Percentiles rank a stretch among this genome's conserved stretches.
Evolutionary conservation across 768 basidiomycete genomes (phyloP).

Genomic region (Lentinula sp.): DNA sequence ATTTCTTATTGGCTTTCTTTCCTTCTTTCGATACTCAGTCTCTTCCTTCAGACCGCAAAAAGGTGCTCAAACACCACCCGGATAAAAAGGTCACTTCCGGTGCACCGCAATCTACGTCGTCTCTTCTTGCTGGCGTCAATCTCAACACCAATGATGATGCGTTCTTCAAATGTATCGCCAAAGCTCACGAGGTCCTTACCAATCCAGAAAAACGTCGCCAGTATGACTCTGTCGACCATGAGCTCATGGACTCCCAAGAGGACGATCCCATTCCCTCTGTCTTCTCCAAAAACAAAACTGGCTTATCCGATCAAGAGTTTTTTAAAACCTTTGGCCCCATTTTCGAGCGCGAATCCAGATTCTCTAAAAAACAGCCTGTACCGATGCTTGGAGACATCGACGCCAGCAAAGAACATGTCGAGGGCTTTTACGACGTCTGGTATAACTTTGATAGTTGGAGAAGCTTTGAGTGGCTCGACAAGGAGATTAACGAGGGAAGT

Average conservation of each 20-base stretch:
- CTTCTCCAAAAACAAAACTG: slow-evolving; percentile 47
- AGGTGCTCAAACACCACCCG: slow-evolving; percentile 97
- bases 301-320: slow-evolving; percentile 45
- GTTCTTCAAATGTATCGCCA: slow-evolving; percentile 99
- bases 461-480: slow-evolving; percentile 96
- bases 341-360: slow-evolving; percentile 88
- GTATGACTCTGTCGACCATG: slow-evolving; percentile 93
- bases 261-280: slow-evolving; percentile 66
- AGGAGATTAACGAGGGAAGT: slow-evolving; percentile 97
- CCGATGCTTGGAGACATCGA: slow-evolving; percentile 70
- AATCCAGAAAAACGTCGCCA: slow-evolving; percentile 85
- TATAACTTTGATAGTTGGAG: slow-evolving; percentile 99
- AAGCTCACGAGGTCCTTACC: slow-evolving; percentile 92
- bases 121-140: slow-evolving; percentile 46
- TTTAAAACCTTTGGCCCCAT: slow-evolving; percentile 73
- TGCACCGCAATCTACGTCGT: slow-evolving; percentile 18
- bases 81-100: slow-evolving; percentile 75
- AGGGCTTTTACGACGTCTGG: slow-evolving; percentile 98
- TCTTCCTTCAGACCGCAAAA: slow-evolving; percentile 75
- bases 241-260: slow-evolving; percentile 65
- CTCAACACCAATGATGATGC: slow-evolving; percentile 92
- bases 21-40: neutral
- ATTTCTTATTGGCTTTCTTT: neutral
- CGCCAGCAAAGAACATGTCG: slow-evolving; percentile 75
- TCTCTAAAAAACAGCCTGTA: slow-evolving; percentile 81